These are phyloP conservation scores for Anisogramma anomala DNA, from an alignment of 2,329 filamentous ascomycete species.

Conservation along the genomic window DNA sequence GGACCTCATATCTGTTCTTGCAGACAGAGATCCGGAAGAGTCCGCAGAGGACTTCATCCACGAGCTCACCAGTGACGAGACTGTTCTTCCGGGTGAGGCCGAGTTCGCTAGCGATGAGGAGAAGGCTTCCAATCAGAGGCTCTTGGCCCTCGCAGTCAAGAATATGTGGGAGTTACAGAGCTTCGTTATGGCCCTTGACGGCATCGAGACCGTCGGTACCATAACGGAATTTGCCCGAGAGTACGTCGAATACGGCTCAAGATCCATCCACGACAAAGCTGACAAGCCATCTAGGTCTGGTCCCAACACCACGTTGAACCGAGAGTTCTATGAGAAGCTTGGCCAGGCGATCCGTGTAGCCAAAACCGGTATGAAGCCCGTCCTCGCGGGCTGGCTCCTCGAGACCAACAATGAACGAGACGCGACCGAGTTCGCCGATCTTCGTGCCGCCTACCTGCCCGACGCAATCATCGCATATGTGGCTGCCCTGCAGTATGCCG, in stretches of 20 bases:
- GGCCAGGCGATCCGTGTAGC: slow-evolving; percentile 41
- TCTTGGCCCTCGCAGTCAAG: slow-evolving; percentile 18
- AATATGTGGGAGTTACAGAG: slow-evolving; percentile 59
- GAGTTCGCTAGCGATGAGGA: slow-evolving; percentile 23
- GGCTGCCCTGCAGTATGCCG: slow-evolving; percentile 67
- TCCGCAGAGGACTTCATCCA: slow-evolving; percentile 33
- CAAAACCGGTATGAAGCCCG: slow-evolving; percentile 44
- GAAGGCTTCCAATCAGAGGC: slow-evolving; percentile 37
- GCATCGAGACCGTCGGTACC: slow-evolving; percentile 54
- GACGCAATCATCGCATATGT: slow-evolving; percentile 79
- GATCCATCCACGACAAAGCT: slow-evolving; percentile 15
- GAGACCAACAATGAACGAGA: slow-evolving; percentile 41
- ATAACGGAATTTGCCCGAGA: slow-evolving; percentile 39
- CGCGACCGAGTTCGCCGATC: slow-evolving; percentile 52
- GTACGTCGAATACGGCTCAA: slow-evolving; percentile 38
- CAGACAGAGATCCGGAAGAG: slow-evolving; percentile 27
- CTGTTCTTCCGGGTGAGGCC: slow-evolving; percentile 10
- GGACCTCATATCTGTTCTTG: slow-evolving; percentile 34
- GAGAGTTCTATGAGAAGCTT: slow-evolving; percentile 44
- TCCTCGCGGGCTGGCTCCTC: slow-evolving; percentile 56
- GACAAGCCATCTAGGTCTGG: slow-evolving; percentile 22
- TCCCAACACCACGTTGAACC: slow-evolving; percentile 24
- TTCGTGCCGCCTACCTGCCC: slow-evolving; percentile 72
- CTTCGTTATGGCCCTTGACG: slow-evolving; percentile 53
- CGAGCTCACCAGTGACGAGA: slow-evolving; percentile 21